Conservation (phyloP, 2,329 filamentous ascomycete genomes). For the Cordyceps militaris region DNA sequence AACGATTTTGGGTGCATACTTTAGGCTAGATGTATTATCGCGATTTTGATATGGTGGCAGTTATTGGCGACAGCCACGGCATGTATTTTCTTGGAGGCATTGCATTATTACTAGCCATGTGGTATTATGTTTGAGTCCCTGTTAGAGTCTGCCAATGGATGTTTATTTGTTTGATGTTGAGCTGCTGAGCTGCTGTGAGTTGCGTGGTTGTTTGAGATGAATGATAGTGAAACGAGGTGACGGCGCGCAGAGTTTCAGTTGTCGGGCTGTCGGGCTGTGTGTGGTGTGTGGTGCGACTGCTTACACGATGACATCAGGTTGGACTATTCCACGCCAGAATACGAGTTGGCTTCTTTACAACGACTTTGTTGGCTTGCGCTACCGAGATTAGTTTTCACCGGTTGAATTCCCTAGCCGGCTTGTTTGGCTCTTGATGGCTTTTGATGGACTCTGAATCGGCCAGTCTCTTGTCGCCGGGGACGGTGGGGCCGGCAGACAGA, state of each 20-base stretch:
- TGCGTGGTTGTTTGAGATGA: neutral
- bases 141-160: constrained; percentile 10
- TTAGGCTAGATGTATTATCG: constrained; percentile 7
- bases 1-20: constrained; percentile 10
- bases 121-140: constrained; percentile 10
- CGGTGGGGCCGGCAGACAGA: neutral
- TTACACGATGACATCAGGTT: neutral
- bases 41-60: constrained; percentile 12
- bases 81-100: constrained; percentile 12
- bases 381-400: too few species aligned
- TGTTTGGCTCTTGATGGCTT: too few species aligned
- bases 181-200: neutral
- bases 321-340: neutral
- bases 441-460: too few species aligned
- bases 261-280: neutral
- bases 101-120: constrained; percentile 11
- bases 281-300: neutral
- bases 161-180: neutral
- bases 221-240: neutral
- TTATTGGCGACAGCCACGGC: constrained; percentile 9
- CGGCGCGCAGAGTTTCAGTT: neutral
- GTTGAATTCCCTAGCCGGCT: too few species aligned
- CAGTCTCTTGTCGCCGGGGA: neutral
- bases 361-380: too few species aligned
- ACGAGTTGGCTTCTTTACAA: too few species aligned